Evolutionary conservation across 2,329 filamentous ascomycete species (phyloP).

Genomic region (Venturia oleaginea): DNA sequence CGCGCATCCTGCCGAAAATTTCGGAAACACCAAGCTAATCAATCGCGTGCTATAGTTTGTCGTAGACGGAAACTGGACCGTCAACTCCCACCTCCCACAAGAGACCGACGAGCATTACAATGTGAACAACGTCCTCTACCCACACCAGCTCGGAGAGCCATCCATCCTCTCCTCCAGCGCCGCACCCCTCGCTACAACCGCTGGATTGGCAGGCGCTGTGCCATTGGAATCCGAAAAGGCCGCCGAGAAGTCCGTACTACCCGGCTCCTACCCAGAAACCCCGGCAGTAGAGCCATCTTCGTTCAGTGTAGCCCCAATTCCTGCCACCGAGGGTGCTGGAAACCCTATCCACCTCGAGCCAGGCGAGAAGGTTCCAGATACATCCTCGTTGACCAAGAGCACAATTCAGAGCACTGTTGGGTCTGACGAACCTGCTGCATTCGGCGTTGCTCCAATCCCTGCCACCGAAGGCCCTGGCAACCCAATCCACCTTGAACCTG

Average conservation of each 20-base stretch:
- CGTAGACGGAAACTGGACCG: slow-evolving; percentile 84
- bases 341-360: slow-evolving; percentile 75
- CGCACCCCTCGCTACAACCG: slow-evolving; percentile 62
- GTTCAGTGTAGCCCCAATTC: slow-evolving; percentile 50
- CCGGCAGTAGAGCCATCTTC: slow-evolving; percentile 35
- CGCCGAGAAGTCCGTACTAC: slow-evolving; percentile 35
- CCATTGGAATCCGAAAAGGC: slow-evolving; percentile 47
- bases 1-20: neutral
- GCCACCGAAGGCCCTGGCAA: slow-evolving; percentile 57
- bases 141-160: slow-evolving; percentile 56
- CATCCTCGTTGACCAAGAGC: slow-evolving; percentile 54
- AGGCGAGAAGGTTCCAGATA: slow-evolving; percentile 70
- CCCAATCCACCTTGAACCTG: slow-evolving; percentile 68
- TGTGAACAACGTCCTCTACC: slow-evolving; percentile 83
- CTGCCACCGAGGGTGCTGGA: slow-evolving; percentile 50
- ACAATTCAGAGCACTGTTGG: slow-evolving; percentile 56
- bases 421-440: slow-evolving; percentile 29
- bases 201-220: slow-evolving; percentile 57
- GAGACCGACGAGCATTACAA: slow-evolving; percentile 78
- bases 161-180: slow-evolving; percentile 52
- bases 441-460: slow-evolving; percentile 51
- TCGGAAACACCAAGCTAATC: neutral
- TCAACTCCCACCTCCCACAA: slow-evolving; percentile 69
- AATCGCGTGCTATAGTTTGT: slow-evolving; percentile 60
- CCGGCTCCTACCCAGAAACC: slow-evolving; percentile 58